Base-by-base conservation (phyloP, 805 yeast species). In the Jamesozyma lodderae region DNA sequence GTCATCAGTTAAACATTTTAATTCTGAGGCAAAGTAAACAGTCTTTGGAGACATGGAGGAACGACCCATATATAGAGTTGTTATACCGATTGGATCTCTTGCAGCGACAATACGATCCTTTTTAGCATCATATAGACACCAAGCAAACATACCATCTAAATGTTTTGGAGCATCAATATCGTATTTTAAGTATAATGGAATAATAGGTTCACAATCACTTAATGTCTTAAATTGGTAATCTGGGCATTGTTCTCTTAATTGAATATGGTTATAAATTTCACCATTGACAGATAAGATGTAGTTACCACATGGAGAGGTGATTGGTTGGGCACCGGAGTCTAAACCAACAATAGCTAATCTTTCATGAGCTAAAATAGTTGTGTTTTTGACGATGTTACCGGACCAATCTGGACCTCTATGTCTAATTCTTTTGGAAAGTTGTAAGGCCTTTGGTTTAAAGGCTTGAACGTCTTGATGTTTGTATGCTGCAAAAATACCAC, bases 341-440 rank as follows among this genome's bases (percentile, higher is more conserved):
- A 92, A 72, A 53, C 98, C 98, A 45, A 92, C 98, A 60, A 92
- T 88, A 49, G 97, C 94, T 61, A 92, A 73, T 71, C 98, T 84
- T 71, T 92, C 98, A 63, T 92, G 98, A 52, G 83, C 79, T 50
- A 92, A 66, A 49, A 92, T 79, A 34, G 96, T 85, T 48, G 69
- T 62, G 79, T 84, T 84, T 59, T 79, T 77, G 48, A 74, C 67
- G 48, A 73, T 62, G 77, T 86, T 87, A 57, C 98, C 98, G 27
- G 87, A 74, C 99, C 99, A 92, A 67, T 92, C 99, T 51, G 99
- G 99, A 57, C 99, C 99, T 67, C 99, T 81, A 67, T 92, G 99
- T 69, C 99, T 80, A 62, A 90, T 81, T 67, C 88, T 77, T 66
- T 86, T 90, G 45, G 97, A 74, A 61, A 85, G 73, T 62, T 85